Base-by-base conservation (phyloP, 1,139 yeast species). In the Suhomyces coccinellae region DNA sequence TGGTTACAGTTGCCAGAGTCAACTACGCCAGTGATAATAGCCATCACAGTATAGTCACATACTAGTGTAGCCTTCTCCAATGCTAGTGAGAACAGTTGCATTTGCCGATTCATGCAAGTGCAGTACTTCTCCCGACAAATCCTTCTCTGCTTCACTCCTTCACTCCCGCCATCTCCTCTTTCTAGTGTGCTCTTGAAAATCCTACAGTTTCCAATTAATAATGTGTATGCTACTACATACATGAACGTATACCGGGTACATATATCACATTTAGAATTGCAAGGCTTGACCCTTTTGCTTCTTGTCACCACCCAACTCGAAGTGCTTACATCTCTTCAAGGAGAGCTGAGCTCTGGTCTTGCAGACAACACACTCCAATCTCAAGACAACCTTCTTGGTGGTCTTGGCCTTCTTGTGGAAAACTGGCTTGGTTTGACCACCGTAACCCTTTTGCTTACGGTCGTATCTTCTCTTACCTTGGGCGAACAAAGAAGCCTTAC, bases 401-500 rank as follows among this genome's bases (percentile, higher is more conserved):
- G 99, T 93, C 91, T 93, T 93, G 67, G 99, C 99, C 80, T 93
- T 95, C 87, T 93, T 93, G 89, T 90, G 98, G 97, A 93, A 93
- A 80, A 95, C 88, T 75, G 87, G 99, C 85, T 90, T 93, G 81
- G 99, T 93, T 83, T 93, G 99, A 88, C 99, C 99, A 88, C 99
- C 99, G 81, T 84, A 93, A 89, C 99, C 99, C 71, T 88, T 77
- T 83, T 93, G 99, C 82, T 93, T 93, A 80, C 99, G 96, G 95
- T 95, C 99, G 83, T 93, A 93, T 84, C 99, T 91, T 85, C 99
- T 89, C 91, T 95, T 95, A 86, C 99, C 99, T 83, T 93, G 98
- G 66, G 98, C 97, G 75, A 84, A 90, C 71, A 91, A 85, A 62
- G 98, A 91, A 74, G 98, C 98, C 84, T 93, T 93, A 82, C 99